Evolutionary conservation across 768 basidiomycete species (phyloP).

Genomic region (Boletus eberwhitei): DNA sequence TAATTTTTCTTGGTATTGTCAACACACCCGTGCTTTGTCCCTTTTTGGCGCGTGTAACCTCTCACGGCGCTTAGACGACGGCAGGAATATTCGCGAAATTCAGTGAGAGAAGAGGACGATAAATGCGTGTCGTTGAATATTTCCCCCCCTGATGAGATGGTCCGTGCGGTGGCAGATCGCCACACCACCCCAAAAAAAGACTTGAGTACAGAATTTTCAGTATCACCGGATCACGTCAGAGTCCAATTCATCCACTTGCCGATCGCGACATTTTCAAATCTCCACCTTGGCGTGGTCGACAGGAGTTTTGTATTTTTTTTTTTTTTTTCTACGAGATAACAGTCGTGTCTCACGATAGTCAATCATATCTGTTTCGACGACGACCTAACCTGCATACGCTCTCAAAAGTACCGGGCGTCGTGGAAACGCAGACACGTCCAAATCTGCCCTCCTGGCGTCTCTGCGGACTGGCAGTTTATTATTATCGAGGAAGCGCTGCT

Average conservation of each 20-base stretch:
- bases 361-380: too few species aligned
- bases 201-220: neutral
- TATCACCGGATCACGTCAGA: constrained; percentile 34
- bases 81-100: neutral
- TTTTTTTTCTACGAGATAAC: neutral
- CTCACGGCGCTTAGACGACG: constrained; percentile 4
- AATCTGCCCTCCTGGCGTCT: too few species aligned
- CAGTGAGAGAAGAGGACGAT: neutral
- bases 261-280: constrained; percentile 29
- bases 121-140: neutral
- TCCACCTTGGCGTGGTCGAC: constrained; percentile 1
- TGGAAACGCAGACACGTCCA: too few species aligned
- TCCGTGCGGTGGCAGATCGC: constrained; percentile 33
- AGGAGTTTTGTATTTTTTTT: neutral
- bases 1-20: constrained; percentile 20
- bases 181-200: constrained; percentile 14
- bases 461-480: too few species aligned
- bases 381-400: too few species aligned
- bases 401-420: too few species aligned
- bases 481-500: too few species aligned
- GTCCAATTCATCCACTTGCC: constrained; percentile 27
- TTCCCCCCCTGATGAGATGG: constrained; percentile 8
- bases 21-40: constrained; percentile 8
- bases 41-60: constrained; percentile 3
- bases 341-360: too few species aligned